Evolutionary conservation across 2,329 filamentous ascomycete species (phyloP), one percentile per base, ranked within the genome.

Genomic region (Albifimbria verrucaria): DNA sequence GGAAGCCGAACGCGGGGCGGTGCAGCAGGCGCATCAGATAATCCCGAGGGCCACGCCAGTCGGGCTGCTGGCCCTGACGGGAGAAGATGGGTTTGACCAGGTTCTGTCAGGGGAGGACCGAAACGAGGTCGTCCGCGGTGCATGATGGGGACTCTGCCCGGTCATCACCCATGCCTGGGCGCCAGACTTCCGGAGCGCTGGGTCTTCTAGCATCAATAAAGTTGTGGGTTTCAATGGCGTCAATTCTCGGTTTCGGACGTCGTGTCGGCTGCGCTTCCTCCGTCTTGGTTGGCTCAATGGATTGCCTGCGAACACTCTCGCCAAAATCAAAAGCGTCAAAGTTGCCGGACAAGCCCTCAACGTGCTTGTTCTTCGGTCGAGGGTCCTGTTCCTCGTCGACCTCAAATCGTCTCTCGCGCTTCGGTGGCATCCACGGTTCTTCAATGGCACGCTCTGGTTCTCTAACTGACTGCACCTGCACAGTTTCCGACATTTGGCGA

Each of bases 311-410:
- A 10, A 68, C 63, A 22, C 47, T 59, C 3, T 67, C 68, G 15
- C 71, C 71, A 60, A 73, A 73, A 55, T 73, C 68, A 44, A 73
- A 73, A 1, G 61, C 70, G 0, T 67, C 52, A 58, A 73, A 72
- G 51, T 72, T 73, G 18, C 71, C 70, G 1, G 66, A 60, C 28
- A 73, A 65, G 4, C 70, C 69, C 36, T 72, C 70, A 9, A 57
- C 55, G 2, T 36, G 46, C 50, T 63, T 62, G 0, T 59, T 63
- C 3, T 57, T 53, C 7, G 55, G 52, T 42, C 55, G 59, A 48
- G 5, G 32, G 32, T 54, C 52, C 11, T 57, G 55, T n/a, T 50
- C 45, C 22, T 57, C 55, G 11, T 65, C 62, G n/a, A 64, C 56
- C 5, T 57, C 32, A n/a, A 39, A 39, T n/a, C 32, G 15, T 39